These are phyloP conservation scores for Aaosphaeria pasadenensis DNA, from an alignment of 2,329 filamentous ascomycete genomes.

Conservation along the genomic window DNA sequence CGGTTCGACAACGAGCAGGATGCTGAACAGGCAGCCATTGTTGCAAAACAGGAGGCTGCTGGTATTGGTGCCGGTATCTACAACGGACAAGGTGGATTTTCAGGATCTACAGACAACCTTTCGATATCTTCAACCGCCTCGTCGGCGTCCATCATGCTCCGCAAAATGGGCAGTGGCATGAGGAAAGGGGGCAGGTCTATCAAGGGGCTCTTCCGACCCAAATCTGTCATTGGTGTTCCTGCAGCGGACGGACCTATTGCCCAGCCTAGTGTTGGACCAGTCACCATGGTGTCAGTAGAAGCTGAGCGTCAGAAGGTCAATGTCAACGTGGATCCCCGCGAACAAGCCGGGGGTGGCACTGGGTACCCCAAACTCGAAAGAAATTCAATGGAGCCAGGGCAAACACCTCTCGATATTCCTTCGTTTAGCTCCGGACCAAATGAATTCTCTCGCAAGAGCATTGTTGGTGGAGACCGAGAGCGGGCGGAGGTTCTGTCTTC, in stretches of 20 bases:
- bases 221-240: constrained; percentile 79
- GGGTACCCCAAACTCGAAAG: constrained; percentile 82
- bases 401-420: constrained; percentile 44
- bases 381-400: constrained; percentile 69
- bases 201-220: constrained; percentile 91
- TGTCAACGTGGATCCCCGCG: constrained; percentile 66
- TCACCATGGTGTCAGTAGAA: constrained; percentile 95
- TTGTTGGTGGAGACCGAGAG: constrained; percentile 85
- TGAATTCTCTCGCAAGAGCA: constrained; percentile 70
- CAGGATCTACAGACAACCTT: constrained; percentile 89
- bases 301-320: constrained; percentile 84
- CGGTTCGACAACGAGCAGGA: constrained; percentile 63
- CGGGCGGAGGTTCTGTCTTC: constrained; percentile 87
- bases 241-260: constrained; percentile 64
- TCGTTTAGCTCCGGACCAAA: constrained; percentile 34
- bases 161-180: constrained; percentile 99
- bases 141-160: constrained; percentile 87
- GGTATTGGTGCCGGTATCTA: constrained; percentile 95
- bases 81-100: constrained; percentile 78
- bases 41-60: constrained; percentile 84
- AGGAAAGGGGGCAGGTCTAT: constrained; percentile 90
- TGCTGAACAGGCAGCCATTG: constrained; percentile 87
- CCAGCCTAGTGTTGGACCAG: constrained; percentile 72
- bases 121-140: constrained; percentile 88
- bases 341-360: constrained; percentile 68